Evolutionary conservation across 805 yeast genomes (phyloP).

Genomic region (Teunomyces tritomae): DNA sequence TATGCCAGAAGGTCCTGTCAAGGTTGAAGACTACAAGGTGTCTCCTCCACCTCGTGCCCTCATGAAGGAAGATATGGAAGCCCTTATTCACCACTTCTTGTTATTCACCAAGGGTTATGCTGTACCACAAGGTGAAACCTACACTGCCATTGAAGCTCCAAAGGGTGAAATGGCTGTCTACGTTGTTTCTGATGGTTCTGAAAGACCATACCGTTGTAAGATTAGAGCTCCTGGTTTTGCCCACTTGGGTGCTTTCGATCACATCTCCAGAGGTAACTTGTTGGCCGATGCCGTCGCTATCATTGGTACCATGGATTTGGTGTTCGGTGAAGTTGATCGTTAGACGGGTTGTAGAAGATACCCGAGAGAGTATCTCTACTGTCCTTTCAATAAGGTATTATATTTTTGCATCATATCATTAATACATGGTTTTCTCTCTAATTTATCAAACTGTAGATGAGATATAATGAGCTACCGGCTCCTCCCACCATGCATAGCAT

Average conservation of each 20-base stretch:
- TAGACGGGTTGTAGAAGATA: constrained; percentile 25
- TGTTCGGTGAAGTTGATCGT: constrained; percentile 93
- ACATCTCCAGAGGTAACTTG: constrained; percentile 80
- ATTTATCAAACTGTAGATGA: constrained; percentile 22
- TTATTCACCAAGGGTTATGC: constrained; percentile 84
- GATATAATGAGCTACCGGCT: constrained; percentile 26
- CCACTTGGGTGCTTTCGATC: constrained; percentile 85
- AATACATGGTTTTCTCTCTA: constrained; percentile 3
- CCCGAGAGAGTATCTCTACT: constrained; percentile 3
- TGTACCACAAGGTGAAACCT: constrained; percentile 89
- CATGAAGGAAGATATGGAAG: constrained; percentile 93
- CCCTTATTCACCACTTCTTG: constrained; percentile 84
- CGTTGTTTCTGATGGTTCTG: constrained; percentile 84
- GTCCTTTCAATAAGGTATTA: constrained; percentile 2
- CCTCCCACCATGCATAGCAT: constrained; percentile 30
- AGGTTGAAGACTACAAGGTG: constrained; percentile 86
- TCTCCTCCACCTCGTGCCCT: constrained; percentile 75
- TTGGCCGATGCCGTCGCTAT: constrained; percentile 91
- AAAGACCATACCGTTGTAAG: constrained; percentile 89
- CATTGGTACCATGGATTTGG: constrained; percentile 93
- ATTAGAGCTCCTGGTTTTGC: constrained; percentile 95
- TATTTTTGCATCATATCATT: constrained; percentile 4
- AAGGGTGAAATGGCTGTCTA: constrained; percentile 94
- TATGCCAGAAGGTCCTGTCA: constrained; percentile 90
- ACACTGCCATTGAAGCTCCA: constrained; percentile 90